These are phyloP conservation scores for Diplodia scrobiculata DNA, from an alignment of 2,329 filamentous ascomycete genomes.

Conservation along the genomic window DNA sequence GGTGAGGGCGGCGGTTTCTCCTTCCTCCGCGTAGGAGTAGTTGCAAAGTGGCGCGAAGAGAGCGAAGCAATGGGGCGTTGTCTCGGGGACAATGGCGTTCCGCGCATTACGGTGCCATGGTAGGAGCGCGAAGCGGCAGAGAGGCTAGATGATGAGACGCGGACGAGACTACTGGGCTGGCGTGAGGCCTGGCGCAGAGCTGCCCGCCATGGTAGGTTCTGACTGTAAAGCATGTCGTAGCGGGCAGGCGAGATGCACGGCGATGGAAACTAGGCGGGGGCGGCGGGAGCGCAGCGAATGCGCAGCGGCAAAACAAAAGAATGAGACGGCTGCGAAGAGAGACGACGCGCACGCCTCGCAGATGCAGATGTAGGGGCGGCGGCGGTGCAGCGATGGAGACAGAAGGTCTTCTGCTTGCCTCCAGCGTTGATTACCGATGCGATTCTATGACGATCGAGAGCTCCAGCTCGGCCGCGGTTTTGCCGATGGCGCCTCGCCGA, in stretches of 20 bases:
- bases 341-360: conserved; percentile 15
- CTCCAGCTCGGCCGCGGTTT: background rate
- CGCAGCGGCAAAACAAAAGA: background rate
- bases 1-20: conserved; percentile 56
- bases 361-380: conserved; percentile 18
- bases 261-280: background rate
- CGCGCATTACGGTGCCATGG: conserved; percentile 8
- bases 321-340: background rate
- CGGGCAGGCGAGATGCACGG: conserved; percentile 15
- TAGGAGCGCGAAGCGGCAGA: conserved; percentile 17
- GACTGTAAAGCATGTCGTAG: conserved; percentile 61
- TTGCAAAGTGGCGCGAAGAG: conserved; percentile 40
- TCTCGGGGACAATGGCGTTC: conserved; percentile 36
- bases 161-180: conserved; percentile 37
- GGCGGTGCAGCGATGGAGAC: conserved; percentile 14
- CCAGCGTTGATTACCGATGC: conserved; percentile 22
- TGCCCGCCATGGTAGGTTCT: conserved; percentile 66
- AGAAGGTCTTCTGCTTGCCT: conserved; percentile 12
- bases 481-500: conserved; percentile 12
- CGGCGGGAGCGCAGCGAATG: background rate
- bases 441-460: conserved; percentile 25
- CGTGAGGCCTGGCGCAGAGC: conserved; percentile 57
- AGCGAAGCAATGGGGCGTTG: conserved; percentile 41
- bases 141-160: conserved; percentile 1
- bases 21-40: conserved; percentile 43